Conservation (phyloP, 257 asterid species). For the Paulownia fortunei region DNA sequence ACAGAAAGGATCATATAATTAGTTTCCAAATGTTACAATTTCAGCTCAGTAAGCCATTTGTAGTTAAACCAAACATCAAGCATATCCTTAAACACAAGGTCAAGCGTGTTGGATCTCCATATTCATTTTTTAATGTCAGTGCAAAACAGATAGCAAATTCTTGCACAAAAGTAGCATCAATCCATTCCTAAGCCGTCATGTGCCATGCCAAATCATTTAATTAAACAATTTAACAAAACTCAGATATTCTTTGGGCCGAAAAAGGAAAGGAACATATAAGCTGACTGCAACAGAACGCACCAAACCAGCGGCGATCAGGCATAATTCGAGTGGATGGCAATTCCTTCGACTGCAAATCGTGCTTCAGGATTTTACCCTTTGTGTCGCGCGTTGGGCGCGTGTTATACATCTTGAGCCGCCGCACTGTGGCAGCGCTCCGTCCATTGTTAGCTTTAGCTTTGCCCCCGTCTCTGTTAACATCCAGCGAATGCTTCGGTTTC, state of each 20-base stretch:
- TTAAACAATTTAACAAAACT: background rate
- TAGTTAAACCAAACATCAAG: background rate
- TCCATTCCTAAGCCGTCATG: background rate
- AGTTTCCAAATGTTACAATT: background rate
- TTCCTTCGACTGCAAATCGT: constrained; percentile 91
- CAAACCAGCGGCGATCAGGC: constrained; percentile 96
- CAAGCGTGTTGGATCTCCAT: background rate
- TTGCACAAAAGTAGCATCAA: background rate
- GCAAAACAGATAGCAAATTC: background rate
- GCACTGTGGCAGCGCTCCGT: constrained; percentile 90
- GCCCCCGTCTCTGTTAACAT: constrained; percentile 59
- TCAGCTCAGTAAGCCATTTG: background rate
- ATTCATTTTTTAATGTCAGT: background rate
- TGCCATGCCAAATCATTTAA: background rate
- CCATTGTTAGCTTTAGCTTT: constrained; percentile 50
- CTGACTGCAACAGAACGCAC: constrained; percentile 43
- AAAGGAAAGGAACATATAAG: background rate
- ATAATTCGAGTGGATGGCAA: constrained; percentile 90
- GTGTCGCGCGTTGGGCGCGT: constrained; percentile 65
- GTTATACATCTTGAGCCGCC: constrained; percentile 94
- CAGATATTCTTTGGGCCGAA: background rate
- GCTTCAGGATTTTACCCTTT: constrained; percentile 61
- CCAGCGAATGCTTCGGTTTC: constrained; percentile 94
- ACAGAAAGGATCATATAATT: background rate
- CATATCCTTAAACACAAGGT: background rate